These are phyloP conservation scores for Aspergillus cristatus DNA, from an alignment of 495 filamentous ascomycete genomes.

Conservation along the genomic window DNA sequence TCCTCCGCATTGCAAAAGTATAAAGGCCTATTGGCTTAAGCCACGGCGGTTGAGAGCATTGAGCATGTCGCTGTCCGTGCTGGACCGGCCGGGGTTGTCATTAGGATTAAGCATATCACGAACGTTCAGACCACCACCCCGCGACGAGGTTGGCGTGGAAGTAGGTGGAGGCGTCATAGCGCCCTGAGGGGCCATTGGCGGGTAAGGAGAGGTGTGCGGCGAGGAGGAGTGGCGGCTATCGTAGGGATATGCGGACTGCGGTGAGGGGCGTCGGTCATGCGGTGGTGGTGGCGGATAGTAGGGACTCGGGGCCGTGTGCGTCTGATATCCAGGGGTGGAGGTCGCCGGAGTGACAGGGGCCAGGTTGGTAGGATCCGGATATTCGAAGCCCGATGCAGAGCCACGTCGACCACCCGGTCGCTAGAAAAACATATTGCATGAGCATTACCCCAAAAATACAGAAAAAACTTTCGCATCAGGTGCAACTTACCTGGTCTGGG, in stretches of 20 bases:
- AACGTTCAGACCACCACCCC: slow-evolving; percentile 42
- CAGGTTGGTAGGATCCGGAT: slow-evolving; percentile 46
- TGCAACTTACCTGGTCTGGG: slow-evolving; percentile 42
- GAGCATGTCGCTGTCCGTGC: slow-evolving; percentile 48
- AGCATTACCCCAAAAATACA: slow-evolving; percentile 7
- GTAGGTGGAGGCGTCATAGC: slow-evolving; percentile 33
- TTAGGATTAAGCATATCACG: slow-evolving; percentile 43
- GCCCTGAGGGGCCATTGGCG: slow-evolving; percentile 28
- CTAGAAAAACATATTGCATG: slow-evolving; percentile 16
- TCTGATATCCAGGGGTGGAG: slow-evolving; percentile 40
- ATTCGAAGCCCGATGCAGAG: slow-evolving; percentile 41
- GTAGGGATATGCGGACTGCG: slow-evolving; percentile 39
- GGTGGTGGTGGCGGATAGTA: slow-evolving; percentile 38
- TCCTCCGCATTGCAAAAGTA: too few relatives aligned
- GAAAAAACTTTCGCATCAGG: too few relatives aligned
- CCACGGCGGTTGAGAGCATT: slow-evolving; percentile 43
- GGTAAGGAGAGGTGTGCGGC: slow-evolving; percentile 41
- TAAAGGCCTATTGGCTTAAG: slow-evolving; percentile 14
- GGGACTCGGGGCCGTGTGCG: slow-evolving; percentile 32
- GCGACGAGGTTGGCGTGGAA: slow-evolving; percentile 27
- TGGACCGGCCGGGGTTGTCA: slow-evolving; percentile 38
- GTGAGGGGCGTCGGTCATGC: slow-evolving; percentile 41
- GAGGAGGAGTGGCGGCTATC: slow-evolving; percentile 42
- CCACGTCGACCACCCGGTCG: slow-evolving; percentile 38
- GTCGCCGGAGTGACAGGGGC: slow-evolving; percentile 43